Evolutionary conservation across 371 early-diverging fungal species (phyloP), one percentile per base, ranked within the genome.

Genomic region (Mortierella sp.): DNA sequence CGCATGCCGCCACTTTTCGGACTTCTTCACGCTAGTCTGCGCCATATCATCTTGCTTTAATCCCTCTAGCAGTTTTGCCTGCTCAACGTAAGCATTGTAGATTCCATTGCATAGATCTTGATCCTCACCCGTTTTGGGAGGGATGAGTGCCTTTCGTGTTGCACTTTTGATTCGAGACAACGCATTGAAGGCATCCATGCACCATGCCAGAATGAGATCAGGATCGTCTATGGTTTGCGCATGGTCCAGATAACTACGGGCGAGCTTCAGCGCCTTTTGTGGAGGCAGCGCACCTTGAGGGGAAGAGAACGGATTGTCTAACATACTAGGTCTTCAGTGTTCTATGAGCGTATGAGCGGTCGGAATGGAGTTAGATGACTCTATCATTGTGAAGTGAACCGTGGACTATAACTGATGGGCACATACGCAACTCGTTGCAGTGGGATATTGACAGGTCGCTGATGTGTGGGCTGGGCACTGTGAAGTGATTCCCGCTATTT

Each of bases 231-330:
- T n/a, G 21, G 23, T 41, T 6, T 41, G 54, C 15, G 54, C 54
- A 41, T 24, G 6, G 7, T 53, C 54, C 37, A 53, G 26, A 41
- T 53, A 41, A 53, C 6, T 21, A 26, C 41, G 37, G 26, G 54
- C 54, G 26, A 53, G 42, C 6, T 53, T 41, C 54, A 53, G 54
- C 12, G 7, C 26, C n/a, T 41, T n/a, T 41, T 53, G 54, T 53
- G 54, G 54, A 12, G 41, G 24, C 6, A 41, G 42, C 9, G 54
- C 26, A 12, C 54, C 24, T 19, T 26, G 54, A 4, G 54, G 41
- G 5, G 54, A 53, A 17, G 54, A 24, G 24, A 53, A 51, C 4
- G 7, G 5, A 31, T 19, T 21, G 21, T 21, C n/a, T 8, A 44
- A 44, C 46, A 44, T 44, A 37, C 14, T 37, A 37, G 14, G 9